Evolutionary conservation across 192 early-diverging fungal genomes (phyloP).

Genomic region (Gryganskiella cystojenkinii): DNA sequence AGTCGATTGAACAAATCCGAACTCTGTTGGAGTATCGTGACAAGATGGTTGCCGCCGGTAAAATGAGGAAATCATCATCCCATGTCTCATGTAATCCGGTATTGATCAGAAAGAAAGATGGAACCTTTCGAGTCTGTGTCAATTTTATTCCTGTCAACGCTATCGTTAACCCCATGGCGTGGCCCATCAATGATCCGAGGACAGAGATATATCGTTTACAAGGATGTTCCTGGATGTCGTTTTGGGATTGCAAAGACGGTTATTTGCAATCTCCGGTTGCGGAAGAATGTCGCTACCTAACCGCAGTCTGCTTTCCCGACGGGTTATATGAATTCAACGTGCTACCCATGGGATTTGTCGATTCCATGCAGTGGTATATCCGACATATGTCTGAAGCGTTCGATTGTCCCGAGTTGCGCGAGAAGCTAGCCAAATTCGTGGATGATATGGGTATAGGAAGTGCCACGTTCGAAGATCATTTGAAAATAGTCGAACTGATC

Average conservation of each 20-base stretch:
- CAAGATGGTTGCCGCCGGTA: not conserved
- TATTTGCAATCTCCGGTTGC: conserved; percentile 15
- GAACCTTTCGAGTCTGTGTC: not conserved
- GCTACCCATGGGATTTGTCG: conserved; percentile 3
- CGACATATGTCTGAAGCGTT: conserved; percentile 10
- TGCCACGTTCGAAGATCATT: not conserved
- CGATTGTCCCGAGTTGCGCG: not conserved
- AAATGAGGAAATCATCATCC: conserved; percentile 2
- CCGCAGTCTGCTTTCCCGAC: conserved; percentile 4
- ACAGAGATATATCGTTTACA: conserved; percentile 5
- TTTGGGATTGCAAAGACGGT: conserved; percentile 18
- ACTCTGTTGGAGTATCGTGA: not conserved
- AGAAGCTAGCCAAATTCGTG: not conserved
- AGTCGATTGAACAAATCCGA: not conserved
- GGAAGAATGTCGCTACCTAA: conserved; percentile 2
- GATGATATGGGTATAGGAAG: no score
- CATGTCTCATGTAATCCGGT: conserved; percentile 2
- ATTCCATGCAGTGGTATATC: conserved; percentile 17
- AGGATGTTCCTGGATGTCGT: not conserved
- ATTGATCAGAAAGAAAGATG: conserved; percentile 2
- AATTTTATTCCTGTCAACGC: conserved; percentile 18
- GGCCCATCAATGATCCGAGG: conserved; percentile 8
- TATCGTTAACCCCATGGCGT: conserved; percentile 3
- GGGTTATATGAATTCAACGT: conserved; percentile 12
- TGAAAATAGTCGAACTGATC: not conserved